Base-by-base conservation (phyloP, 2,329 filamentous ascomycete genomes). In the Alternaria arbusti region DNA sequence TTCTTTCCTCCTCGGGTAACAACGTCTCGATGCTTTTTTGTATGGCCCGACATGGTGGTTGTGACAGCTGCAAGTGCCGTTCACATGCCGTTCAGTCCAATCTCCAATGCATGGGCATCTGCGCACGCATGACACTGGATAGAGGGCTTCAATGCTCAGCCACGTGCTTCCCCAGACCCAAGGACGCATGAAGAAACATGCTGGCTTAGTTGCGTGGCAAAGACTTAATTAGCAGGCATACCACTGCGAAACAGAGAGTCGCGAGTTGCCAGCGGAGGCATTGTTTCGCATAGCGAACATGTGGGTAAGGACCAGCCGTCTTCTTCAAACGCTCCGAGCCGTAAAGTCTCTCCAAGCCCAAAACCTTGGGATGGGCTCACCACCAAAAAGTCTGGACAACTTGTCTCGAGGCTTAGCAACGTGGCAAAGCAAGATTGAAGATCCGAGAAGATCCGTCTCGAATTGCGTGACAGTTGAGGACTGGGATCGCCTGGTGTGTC, bases 141-240 rank as follows among this genome's bases (percentile, higher is more conserved):
- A 44, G 23, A 59, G 40, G 32, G 47, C 54, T 11, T 30, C 20
- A 36, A 36, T 40, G 32, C 40, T 54, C 50, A 45, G 20, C 50
- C 44, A 59, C 44, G 32, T 52, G 43, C 32, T 57, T 47, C 43
- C 49, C 25, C 57, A 26, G 50, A 47, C 51, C 49, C 17, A 55
- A 43, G 49, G 50, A 26, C 54, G 65, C 63, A 63, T 65, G 57
- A 64, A 25, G 54, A 66, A 68, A 64, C 59, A 62, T 54, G 51
- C 55, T 36, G 17, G 20, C 23, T 43, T 26, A 57, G 45, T 50
- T 44, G 44, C 54, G 56, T 52, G 43, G 47, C 40, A 52, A 44
- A 22, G 46, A 46, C n/a, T 23, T 23, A 45, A 30, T 25, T 55
- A 43, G 13, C 45, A 49, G 40, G 55, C 43, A 26, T 55, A 57